phyloP scores from a whole-genome alignment of 306 rosid genomes.

The Begonia masoniana region DNA sequence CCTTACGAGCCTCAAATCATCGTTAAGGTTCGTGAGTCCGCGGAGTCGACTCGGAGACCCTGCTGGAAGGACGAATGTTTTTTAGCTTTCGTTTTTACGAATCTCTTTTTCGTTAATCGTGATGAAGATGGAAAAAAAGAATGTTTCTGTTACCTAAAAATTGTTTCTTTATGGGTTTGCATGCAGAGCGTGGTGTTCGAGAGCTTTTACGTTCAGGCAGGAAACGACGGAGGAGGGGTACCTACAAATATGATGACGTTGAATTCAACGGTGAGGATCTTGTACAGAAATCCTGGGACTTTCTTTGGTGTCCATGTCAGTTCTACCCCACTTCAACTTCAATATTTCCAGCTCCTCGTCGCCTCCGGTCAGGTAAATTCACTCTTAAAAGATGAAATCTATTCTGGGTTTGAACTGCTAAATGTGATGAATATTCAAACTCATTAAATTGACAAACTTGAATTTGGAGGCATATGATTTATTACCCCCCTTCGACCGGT shows the following conservation, averaged over 20 bases:
- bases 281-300: slow-evolving; percentile 57
- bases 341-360: slow-evolving; percentile 45
- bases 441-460: no score
- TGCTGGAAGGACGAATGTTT: background rate
- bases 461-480: no score
- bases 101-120: background rate
- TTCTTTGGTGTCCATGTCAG: slow-evolving; percentile 89
- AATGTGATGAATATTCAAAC: no score
- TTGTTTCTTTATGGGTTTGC: background rate
- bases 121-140: background rate
- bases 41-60: slow-evolving; percentile 4
- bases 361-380: slow-evolving; percentile 68
- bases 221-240: slow-evolving; percentile 60
- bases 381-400: no score
- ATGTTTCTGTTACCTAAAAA: background rate
- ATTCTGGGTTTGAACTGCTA: no score
- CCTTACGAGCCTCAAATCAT: slow-evolving; percentile 38
- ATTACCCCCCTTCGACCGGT: no score
- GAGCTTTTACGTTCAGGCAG: slow-evolving; percentile 68
- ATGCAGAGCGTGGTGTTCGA: slow-evolving; percentile 51
- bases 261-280: slow-evolving; percentile 74
- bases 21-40: slow-evolving; percentile 31
- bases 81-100: no score
- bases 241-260: slow-evolving; percentile 71
- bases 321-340: slow-evolving; percentile 52